These are phyloP conservation scores for Zoysia matrella DNA, from an alignment of 202 grass and related monocot genomes.

Conservation along the genomic window DNA sequence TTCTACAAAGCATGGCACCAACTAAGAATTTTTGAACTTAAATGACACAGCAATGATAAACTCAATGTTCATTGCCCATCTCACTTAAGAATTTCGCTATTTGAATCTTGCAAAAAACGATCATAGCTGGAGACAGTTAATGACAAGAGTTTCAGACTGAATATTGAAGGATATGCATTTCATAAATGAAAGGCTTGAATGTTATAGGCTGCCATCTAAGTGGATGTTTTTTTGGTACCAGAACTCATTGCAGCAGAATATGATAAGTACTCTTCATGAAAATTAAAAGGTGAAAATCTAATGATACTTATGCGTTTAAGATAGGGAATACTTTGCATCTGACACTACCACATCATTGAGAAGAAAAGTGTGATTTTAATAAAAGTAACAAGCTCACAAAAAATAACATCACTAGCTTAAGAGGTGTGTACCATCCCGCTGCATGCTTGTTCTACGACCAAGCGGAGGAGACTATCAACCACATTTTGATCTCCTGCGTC, in stretches of 20 bases:
- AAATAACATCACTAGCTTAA: neutral
- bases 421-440: no score
- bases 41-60: neutral
- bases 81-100: neutral
- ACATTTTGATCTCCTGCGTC: no score
- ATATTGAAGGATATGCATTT: neutral
- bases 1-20: neutral
- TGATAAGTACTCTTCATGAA: neutral
- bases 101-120: neutral
- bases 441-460: no score
- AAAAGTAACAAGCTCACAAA: neutral
- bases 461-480: no score
- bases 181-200: neutral
- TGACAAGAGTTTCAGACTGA: neutral
- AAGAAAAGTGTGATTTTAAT: neutral
- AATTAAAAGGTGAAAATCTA: neutral
- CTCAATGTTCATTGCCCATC: neutral
- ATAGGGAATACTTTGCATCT: neutral
- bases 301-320: neutral
- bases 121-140: neutral
- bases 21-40: neutral
- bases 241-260: conserved; percentile 2
- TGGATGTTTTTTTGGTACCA: neutral
- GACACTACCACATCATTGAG: neutral
- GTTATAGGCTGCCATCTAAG: neutral